A percentile compares a stretch with the other conserved stretches of the same genome.
Evolutionary conservation across 2,329 filamentous ascomycete genomes (phyloP).

Genomic region (Colletotrichum godetiae): DNA sequence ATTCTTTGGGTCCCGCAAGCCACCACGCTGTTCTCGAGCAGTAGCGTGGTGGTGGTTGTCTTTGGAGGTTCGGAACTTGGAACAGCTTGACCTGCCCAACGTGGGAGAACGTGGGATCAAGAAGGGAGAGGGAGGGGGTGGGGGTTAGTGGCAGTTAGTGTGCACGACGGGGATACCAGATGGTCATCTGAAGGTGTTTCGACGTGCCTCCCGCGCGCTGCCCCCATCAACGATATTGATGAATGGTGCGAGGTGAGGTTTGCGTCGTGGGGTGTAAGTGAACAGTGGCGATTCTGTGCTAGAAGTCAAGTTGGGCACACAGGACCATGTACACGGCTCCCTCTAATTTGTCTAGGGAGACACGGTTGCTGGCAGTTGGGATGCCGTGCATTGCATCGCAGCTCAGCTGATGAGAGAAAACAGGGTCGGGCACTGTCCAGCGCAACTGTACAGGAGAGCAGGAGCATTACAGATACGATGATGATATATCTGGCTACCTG

Average conservation of each 20-base stretch:
- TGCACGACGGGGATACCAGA: background rate
- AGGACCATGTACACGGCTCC: background rate
- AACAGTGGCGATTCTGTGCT: background rate
- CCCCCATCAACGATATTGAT: background rate
- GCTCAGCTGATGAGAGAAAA: background rate
- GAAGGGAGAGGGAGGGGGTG: background rate
- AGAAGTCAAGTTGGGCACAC: background rate
- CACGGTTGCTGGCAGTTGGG: background rate
- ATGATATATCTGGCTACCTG: background rate
- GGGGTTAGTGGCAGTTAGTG: slow-evolving; percentile 9
- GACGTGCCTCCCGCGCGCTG: background rate
- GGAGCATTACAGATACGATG: background rate
- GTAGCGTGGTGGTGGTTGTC: slow-evolving; percentile 7
- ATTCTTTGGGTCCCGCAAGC: slow-evolving; percentile 3
- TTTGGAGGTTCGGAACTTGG: background rate
- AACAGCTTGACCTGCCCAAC: slow-evolving; percentile 16
- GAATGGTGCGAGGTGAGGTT: background rate
- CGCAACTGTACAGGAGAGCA: background rate
- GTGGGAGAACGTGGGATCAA: slow-evolving; percentile 11
- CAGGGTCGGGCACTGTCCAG: background rate
- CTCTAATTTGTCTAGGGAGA: background rate
- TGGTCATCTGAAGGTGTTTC: slow-evolving; percentile 26
- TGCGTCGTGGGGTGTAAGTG: slow-evolving; percentile 11
- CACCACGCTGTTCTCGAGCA: background rate
- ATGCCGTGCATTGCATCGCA: slow-evolving; percentile 10